Conservation (phyloP, 495 filamentous ascomycete species). For the Daldinia bambusicola region DNA sequence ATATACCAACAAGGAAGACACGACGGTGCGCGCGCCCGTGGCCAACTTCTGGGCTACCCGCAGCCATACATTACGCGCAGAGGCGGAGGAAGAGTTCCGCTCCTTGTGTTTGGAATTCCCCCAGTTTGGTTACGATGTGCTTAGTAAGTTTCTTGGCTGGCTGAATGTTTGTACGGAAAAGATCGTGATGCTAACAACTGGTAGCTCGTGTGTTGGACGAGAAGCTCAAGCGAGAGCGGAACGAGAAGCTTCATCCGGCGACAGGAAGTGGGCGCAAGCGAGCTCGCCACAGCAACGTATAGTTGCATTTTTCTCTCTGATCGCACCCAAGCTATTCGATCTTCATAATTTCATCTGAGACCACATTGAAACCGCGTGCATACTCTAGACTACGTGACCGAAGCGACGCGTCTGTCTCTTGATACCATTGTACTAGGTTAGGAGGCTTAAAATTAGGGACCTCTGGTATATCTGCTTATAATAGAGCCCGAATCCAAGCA, state of each 20-base stretch:
- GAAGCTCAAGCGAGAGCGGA: slow-evolving; percentile 66
- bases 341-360: neutral
- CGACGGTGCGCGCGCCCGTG: slow-evolving; percentile 79
- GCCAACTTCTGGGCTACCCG: slow-evolving; percentile 90
- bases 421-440: slow-evolving; percentile 9
- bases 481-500: neutral
- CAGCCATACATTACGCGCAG: slow-evolving; percentile 80
- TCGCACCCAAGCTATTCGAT: neutral
- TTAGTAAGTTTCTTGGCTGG: slow-evolving; percentile 59
- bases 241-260: slow-evolving; percentile 62
- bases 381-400: neutral
- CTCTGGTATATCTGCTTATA: neutral
- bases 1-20: slow-evolving; percentile 74
- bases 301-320: slow-evolving; percentile 5
- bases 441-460: neutral
- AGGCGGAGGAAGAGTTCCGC: slow-evolving; percentile 84
- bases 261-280: slow-evolving; percentile 62
- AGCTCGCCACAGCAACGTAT: slow-evolving; percentile 57
- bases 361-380: neutral
- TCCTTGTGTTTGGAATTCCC: slow-evolving; percentile 87
- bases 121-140: slow-evolving; percentile 91
- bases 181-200: slow-evolving; percentile 25
- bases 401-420: neutral
- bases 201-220: slow-evolving; percentile 67
- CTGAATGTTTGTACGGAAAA: neutral